Conservation (phyloP, 768 basidiomycete species). For the Tulasnella sp. region DNA sequence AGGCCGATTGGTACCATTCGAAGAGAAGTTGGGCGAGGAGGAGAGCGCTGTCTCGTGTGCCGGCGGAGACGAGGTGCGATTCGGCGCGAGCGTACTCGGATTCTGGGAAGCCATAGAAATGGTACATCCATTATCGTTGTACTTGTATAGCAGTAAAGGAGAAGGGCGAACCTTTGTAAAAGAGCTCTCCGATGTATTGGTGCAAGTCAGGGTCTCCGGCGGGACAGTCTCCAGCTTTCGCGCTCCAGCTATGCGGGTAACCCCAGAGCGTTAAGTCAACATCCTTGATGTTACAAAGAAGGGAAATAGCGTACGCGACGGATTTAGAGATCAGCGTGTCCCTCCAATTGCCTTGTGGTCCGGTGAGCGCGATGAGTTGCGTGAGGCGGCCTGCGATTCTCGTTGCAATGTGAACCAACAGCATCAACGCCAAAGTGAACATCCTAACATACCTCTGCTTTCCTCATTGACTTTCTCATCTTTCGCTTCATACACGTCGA, state of each 20-base stretch:
- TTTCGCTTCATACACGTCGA: conserved; percentile 74
- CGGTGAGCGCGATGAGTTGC: conserved; percentile 81
- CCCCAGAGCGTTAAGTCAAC: conserved; percentile 3
- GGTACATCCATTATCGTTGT: neutral
- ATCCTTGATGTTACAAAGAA: neutral
- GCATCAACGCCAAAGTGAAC: conserved; percentile 5
- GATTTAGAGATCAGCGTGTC: conserved; percentile 80
- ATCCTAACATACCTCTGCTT: conserved; percentile 52
- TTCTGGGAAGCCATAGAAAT: conserved; percentile 37
- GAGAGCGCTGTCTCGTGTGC: conserved; percentile 80
- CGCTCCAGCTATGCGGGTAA: conserved; percentile 60
- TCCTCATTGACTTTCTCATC: conserved; percentile 63
- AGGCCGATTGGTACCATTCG: conserved; percentile 51
- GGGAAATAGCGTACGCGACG: conserved; percentile 57
- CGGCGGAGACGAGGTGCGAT: conserved; percentile 69
- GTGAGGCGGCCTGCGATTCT: conserved; percentile 58
- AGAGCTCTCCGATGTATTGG: conserved; percentile 79
- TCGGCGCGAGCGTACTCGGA: conserved; percentile 66
- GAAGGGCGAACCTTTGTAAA: conserved; percentile 56
- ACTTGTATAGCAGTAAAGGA: neutral
- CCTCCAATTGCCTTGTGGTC: conserved; percentile 71
- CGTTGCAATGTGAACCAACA: neutral
- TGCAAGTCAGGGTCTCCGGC: conserved; percentile 83
- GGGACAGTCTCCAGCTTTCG: conserved; percentile 63
- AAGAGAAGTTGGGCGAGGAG: conserved; percentile 77